A percentile compares a stretch with the other conserved stretches of the same genome.
phyloP scores from a whole-genome alignment of 306 rosid genomes.

The Medicago ruthenica region DNA sequence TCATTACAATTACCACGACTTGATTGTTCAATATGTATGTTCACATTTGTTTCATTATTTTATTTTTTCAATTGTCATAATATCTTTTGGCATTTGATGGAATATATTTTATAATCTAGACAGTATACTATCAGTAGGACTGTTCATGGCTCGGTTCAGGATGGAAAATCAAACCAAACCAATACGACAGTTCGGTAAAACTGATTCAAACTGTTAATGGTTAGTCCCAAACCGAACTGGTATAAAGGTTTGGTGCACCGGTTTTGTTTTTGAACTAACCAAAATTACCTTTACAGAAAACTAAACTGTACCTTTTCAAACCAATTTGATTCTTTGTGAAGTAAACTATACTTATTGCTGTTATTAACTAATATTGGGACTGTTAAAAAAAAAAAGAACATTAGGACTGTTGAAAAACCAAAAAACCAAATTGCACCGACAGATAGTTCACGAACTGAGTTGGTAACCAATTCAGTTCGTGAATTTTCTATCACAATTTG shows the following conservation, averaged over 20 bases:
- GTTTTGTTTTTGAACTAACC: not conserved
- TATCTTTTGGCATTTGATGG: constrained; percentile 6
- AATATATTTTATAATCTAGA: not conserved
- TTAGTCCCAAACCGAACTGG: not conserved
- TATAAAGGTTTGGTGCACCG: not conserved
- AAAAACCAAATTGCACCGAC: not conserved
- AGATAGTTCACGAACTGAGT: not conserved
- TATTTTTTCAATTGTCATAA: not conserved
- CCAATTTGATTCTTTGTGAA: not conserved
- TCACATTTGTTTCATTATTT: not conserved
- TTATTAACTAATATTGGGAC: not conserved
- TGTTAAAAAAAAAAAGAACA: too few relatives aligned
- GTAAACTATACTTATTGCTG: not conserved
- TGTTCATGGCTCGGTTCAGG: too few relatives aligned
- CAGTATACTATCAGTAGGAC: too few relatives aligned
- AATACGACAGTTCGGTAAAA: not conserved
- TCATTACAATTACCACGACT: too few relatives aligned
- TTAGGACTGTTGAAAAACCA: not conserved
- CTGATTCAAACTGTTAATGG: not conserved
- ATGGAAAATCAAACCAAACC: too few relatives aligned
- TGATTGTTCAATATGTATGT: not conserved
- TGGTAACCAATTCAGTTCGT: not conserved
- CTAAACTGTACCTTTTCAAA: not conserved
- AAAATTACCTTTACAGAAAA: not conserved
- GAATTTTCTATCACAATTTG: not conserved